Percentiles rank a stretch among this genome's conserved stretches.
phyloP scores from a whole-genome alignment of 441 rosid genomes.

The Theobroma grandiflorum region DNA sequence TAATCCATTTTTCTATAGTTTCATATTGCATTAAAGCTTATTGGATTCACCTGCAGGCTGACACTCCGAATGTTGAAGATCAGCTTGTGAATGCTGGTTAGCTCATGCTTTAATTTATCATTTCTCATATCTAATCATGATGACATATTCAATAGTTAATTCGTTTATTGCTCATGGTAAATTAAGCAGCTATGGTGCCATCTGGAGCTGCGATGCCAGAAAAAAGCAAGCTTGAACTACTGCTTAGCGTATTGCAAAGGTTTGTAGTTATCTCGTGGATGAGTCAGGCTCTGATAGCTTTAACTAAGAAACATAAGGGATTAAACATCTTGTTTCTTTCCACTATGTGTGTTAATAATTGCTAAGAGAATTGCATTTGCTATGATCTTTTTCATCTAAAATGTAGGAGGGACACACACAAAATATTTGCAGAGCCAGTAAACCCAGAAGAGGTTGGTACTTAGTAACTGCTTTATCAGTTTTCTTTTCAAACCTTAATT shows the following conservation, averaged over 20 bases:
- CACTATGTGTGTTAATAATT: not conserved
- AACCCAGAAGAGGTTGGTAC: conserved; percentile 50
- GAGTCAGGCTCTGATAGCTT: conserved; percentile 2
- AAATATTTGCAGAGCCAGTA: conserved; percentile 58
- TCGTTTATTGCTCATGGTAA: conserved; percentile 17
- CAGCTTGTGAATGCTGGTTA: conserved; percentile 26
- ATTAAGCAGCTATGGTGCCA: conserved; percentile 29
- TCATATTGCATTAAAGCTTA: conserved; percentile 14
- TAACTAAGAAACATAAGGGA: conserved; percentile 12
- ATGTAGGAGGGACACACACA: conserved; percentile 53
- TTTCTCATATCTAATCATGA: conserved; percentile 6
- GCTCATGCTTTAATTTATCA: conserved; percentile 20
- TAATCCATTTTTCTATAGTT: not conserved
- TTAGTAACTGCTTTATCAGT: conserved; percentile 12
- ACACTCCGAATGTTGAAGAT: conserved; percentile 17
- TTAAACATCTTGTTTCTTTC: conserved; percentile 17
- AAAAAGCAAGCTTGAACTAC: conserved; percentile 34
- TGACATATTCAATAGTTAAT: conserved; percentile 2
- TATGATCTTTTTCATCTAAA: conserved; percentile 11
- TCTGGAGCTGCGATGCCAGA: conserved; percentile 27
- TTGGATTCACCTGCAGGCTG: conserved; percentile 28
- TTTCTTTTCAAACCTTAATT: not conserved
- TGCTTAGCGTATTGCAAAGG: conserved; percentile 41
- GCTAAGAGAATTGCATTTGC: conserved; percentile 7
- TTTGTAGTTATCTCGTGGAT: conserved; percentile 18